Evolutionary conservation across 345 rosid genomes (phyloP), one percentile per base, ranked within the genome.

Genomic region (Citrus hindsii): DNA sequence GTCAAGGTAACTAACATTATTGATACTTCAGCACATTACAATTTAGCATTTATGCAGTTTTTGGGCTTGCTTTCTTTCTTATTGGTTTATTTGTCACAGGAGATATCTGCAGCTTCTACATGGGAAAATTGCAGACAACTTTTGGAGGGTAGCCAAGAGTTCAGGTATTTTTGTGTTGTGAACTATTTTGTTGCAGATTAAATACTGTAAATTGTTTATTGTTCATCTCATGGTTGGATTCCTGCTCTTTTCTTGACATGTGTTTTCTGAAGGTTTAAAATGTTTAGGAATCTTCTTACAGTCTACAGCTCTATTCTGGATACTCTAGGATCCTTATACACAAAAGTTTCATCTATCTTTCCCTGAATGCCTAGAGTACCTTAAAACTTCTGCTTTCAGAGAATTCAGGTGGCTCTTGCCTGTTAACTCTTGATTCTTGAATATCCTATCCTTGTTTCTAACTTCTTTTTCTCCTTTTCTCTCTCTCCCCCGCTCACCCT

Each of bases 51-150:
- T 28, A 58, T 48, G 68, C 71, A 59, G 48, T 79, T 55, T 69
- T 78, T 75, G 16, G 84, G 69, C 53, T 19, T 76, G 63, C 75
- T 74, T 67, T 72, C 76, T 66, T 74, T 82, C 67, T 82, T 76
- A 71, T 75, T 62, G 67, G 67, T 79, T 68, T 61, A 58, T 76
- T 73, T 79, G 61, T 79, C 82, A 79, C 86, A 96, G 99, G 95
- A 92, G 73, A 89, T 96, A 83, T 85, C 87, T 58, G 82, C 87
- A 77, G 84, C 94, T 77, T 96, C 99, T 69, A 82, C 88, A 62
- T 96, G 99, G 99, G 99, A 92, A 79, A 85, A 86, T 16, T 88
- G 86, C 78, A 88, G 82, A 87, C 85, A 81, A 77, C 88, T 89
- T 71, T 83, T 96, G 37, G 92, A 92, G 83, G 88, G 84, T 74